Base-by-base conservation (phyloP, 345 rosid species). In the Noccaea bulbosa region DNA sequence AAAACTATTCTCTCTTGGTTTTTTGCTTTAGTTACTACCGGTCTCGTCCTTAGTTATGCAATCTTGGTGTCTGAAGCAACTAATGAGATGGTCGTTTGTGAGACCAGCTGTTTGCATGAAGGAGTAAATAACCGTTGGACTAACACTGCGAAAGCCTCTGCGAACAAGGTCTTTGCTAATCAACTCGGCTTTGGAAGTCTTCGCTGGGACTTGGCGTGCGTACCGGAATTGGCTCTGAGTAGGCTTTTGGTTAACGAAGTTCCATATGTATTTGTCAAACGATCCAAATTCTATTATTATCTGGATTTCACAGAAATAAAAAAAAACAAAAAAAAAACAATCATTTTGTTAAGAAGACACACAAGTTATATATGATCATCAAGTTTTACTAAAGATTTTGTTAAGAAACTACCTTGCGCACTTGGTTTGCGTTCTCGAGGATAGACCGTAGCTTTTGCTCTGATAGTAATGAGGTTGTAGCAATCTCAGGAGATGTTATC, bases 31-130 rank as follows among this genome's bases (percentile, higher is more conserved):
- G 22, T 20, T 20, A 1, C 14, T 49, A 64, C 37, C 45, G 37
- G 70, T 71, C 46, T 76, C 62, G 8, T 48, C 68, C 7, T 55
- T 73, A 6, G 74, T 24, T 15, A 74, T 35, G 68, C 93, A 88
- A 17, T 85, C 87, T 32, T 81, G 79, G 86, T 83, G 83, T 82
- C 93, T 83, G 81, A 87, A 88, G 84, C 97, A 89, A 69, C 82
- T 55, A 40, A 73, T 77, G 56, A 91, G 86, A 77, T 91, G 96
- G 74, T 88, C 91, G 38, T 91, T 91, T 7, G 87, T 86, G 27
- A 88, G 76, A 52, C 97, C 97, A 5, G 93, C 86, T 53, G 78
- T 88, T 81, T 91, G 97, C 96, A 91, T 88, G 79, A 91, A 87
- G 0, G 93, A 83, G 79, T 88, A 88, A 43, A 91, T 58, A 6